Conservation (phyloP, 2,329 filamentous ascomycete genomes). For the Metarhizium album region DNA sequence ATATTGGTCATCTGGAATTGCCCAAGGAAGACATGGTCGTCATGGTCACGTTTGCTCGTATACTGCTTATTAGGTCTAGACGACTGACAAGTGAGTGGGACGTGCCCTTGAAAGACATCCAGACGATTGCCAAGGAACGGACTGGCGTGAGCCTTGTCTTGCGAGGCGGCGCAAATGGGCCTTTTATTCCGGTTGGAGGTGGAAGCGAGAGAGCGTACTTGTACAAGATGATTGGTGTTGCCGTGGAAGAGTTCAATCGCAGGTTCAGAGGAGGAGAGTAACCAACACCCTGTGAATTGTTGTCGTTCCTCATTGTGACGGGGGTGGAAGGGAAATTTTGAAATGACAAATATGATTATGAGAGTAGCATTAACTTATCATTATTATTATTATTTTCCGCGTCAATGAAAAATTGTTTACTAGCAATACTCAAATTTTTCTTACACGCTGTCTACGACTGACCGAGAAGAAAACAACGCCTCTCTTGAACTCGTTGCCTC, state of each 20-base stretch:
- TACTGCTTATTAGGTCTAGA: constrained; percentile 82
- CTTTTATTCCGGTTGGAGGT: constrained; percentile 88
- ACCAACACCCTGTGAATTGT: constrained; percentile 1
- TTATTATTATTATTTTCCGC: too few species aligned
- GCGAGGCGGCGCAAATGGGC: constrained; percentile 84
- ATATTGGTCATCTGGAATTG: constrained; percentile 92
- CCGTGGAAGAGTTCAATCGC: constrained; percentile 57
- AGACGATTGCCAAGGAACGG: constrained; percentile 93
- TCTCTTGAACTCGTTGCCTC: too few species aligned
- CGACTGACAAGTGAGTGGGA: constrained; percentile 90
- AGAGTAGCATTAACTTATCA: neutral
- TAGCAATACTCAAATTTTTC: too few species aligned
- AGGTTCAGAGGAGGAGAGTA: constrained; percentile 37
- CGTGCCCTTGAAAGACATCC: constrained; percentile 86
- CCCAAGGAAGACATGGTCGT: constrained; percentile 80
- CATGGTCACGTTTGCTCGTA: constrained; percentile 78
- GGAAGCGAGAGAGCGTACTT: constrained; percentile 59
- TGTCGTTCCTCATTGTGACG: neutral
- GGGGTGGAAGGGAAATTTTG: neutral
- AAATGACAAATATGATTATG: neutral
- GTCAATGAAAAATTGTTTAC: neutral
- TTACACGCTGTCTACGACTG: too few species aligned
- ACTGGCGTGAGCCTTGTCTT: constrained; percentile 85
- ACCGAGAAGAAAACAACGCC: too few species aligned
- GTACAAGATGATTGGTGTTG: constrained; percentile 55